Base-by-base conservation (phyloP, 2,329 filamentous ascomycete genomes). In the Periglandula ipomoeae region DNA sequence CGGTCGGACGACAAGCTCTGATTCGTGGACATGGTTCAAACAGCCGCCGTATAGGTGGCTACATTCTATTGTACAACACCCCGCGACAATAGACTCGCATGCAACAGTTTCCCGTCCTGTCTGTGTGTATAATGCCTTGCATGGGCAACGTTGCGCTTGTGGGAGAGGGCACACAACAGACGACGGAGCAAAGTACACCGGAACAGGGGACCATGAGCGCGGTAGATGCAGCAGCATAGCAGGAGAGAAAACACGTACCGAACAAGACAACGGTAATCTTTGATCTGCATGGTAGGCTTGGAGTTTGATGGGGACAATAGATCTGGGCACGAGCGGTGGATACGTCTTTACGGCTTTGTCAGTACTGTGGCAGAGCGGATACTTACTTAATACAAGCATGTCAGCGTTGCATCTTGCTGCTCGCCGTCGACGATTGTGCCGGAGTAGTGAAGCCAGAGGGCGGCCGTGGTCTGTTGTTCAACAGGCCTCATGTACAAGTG, bases 281-380 rank as follows among this genome's bases (percentile, higher is more conserved):
- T 19, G 19, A 27, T 15, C 23, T 46, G 44, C 32, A 39, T n/a
- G 34, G 44, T 39, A 39, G 35, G 35, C 23, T 2, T 38, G 44
- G 44, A 38, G 44, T 46, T 46, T 39, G 22, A 46, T 26, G 34
- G 44, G 44, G 19, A 32, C 23, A 19, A 46, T 46, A 38, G 22
- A 30, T 46, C 10, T 22, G 44, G 44, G 34, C 35, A 45, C 30
- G 30, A 45, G 30, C 43, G 22, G 17, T n/a, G n/a, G n/a, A 45
- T 45, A 30, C n/a, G 13, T 45, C 4, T 35, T 26, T 11, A 3
- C 37, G 10, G 23, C 34, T 46, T 17, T 35, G 43, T 45, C 24
- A 45, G 35, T 45, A 45, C 41, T 8, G 15, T 8, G 7, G 3
- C 3, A 32, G 7, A 8, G 3, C 4, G 27, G 27, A 32, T 32